Base-by-base conservation (phyloP, 2,329 filamentous ascomycete species). In the Trichoderma polysporum region DNA sequence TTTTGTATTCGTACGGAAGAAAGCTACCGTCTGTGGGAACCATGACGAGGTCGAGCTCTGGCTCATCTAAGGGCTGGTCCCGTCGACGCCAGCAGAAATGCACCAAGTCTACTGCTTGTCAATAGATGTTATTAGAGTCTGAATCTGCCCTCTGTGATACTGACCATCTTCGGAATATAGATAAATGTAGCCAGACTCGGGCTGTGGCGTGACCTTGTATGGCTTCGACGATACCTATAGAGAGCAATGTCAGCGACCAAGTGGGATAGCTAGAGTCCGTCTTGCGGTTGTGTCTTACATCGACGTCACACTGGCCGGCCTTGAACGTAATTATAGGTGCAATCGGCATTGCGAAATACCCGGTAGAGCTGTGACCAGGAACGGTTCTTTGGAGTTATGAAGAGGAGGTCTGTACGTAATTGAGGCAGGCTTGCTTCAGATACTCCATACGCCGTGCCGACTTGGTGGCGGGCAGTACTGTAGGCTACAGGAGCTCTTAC, bases 1-100 rank as follows among this genome's bases (percentile, higher is more conserved):
- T 80, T 64, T 83, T 84, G 66, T 83, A 81, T 70, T 91, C 86
- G 80, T 97, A 95, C 8, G 94, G 93, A 13, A 89, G 84, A 80
- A 99, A 99, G 74, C 88, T 90, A 73, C 91, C 92, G 78, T 99
- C 96, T 63, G 86, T 86, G 25, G 95, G 94, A 61, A 99, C 90
- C 92, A 97, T 97, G 74, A 97, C 88, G 41, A 99, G 86, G 77
- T 99, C 94, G 70, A 97, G 82, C 68, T 95, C 91, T 67, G 94
- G 90, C 68, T 91, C 82, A 70, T 91, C 87, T 71, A 92, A 80
- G 25, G 89, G 83, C 67, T 88, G 86, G 71, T 84, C 86, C 71
- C 95, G 90, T 74, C 92, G 89, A 71, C 94, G 91, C 96, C 96
- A 99, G 86, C 94, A 97, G 82, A 99, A 97, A 82, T 97, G 94